These are phyloP conservation scores for Alternaria tenuissima DNA, from an alignment of 2,329 filamentous ascomycete genomes.

Conservation along the genomic window DNA sequence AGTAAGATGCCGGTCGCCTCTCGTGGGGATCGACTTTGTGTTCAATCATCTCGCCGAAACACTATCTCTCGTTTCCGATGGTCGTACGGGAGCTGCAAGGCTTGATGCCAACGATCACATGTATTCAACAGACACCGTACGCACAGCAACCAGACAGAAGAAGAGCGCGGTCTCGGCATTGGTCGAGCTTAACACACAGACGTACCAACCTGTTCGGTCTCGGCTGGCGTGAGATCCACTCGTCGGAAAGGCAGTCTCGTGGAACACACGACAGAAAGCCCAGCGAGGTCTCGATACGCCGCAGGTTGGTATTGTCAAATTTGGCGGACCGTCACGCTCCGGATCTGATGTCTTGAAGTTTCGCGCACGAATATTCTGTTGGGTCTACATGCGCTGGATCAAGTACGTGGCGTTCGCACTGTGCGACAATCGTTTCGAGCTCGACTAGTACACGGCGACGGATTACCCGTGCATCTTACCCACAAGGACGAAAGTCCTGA, in stretches of 20 bases:
- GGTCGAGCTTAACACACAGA: slow-evolving; percentile 57
- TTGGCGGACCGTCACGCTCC: slow-evolving; percentile 52
- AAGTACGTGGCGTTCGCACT: slow-evolving; percentile 35
- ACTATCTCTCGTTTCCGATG: slow-evolving; percentile 16
- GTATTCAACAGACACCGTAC: slow-evolving; percentile 41
- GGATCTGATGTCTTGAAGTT: slow-evolving; percentile 36
- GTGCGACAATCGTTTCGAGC: slow-evolving; percentile 20
- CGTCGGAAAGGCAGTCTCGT: slow-evolving; percentile 62
- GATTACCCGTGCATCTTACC: slow-evolving; percentile 61
- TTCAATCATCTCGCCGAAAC: slow-evolving; percentile 48
- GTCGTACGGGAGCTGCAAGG: slow-evolving; percentile 45
- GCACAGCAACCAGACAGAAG: slow-evolving; percentile 35
- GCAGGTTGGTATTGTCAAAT: slow-evolving; percentile 36
- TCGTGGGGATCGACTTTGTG: slow-evolving; percentile 60
- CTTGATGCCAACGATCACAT: slow-evolving; percentile 43
- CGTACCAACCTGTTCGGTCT: slow-evolving; percentile 40
- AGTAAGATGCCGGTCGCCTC: slow-evolving; percentile 61
- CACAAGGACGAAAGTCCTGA: slow-evolving; percentile 48
- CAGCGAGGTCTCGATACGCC: slow-evolving; percentile 63
- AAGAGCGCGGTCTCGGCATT: slow-evolving; percentile 50
- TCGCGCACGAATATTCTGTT: slow-evolving; percentile 11
- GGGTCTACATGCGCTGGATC: slow-evolving; percentile 36
- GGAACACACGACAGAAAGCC: slow-evolving; percentile 27
- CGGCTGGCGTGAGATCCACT: slow-evolving; percentile 58
- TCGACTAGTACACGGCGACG: slow-evolving; percentile 30